These are phyloP conservation scores for Acacia melanoxylon DNA, from an alignment of 306 rosid species.

Conservation along the genomic window DNA sequence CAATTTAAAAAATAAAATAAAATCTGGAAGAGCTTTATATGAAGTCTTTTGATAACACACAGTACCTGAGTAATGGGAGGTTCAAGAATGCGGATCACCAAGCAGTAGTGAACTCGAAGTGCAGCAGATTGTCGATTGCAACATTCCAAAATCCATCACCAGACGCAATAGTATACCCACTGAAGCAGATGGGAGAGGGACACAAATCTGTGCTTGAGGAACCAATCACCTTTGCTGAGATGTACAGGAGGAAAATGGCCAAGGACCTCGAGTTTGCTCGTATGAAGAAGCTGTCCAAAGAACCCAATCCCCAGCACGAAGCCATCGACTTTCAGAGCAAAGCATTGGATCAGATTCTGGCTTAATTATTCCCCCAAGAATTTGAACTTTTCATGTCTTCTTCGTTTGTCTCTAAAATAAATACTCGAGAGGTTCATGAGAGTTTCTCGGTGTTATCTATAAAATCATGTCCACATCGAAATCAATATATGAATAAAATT, in stretches of 20 bases:
- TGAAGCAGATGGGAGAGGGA: conserved; percentile 61
- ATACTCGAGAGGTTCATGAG: not conserved
- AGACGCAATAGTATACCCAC: conserved; percentile 68
- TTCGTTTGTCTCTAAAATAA: not conserved
- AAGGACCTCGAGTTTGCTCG: conserved; percentile 64
- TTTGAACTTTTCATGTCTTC: not conserved
- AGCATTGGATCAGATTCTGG: conserved; percentile 53
- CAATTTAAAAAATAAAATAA: no score
- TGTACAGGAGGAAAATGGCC: conserved; percentile 78
- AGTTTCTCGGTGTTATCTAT: not conserved
- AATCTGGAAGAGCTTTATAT: not conserved
- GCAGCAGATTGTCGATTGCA: conserved; percentile 79
- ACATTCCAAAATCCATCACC: conserved; percentile 86
- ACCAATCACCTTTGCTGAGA: conserved; percentile 71
- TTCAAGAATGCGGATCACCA: conserved; percentile 93
- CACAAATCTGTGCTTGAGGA: conserved; percentile 55
- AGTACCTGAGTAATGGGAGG: conserved; percentile 89
- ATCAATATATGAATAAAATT: not conserved
- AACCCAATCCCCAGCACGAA: not conserved
- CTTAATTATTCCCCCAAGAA: conserved; percentile 20
- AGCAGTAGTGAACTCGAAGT: conserved; percentile 89
- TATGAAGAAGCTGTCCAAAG: conserved; percentile 64
- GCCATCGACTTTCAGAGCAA: conserved; percentile 32
- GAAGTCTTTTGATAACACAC: not conserved
- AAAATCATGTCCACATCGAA: not conserved